These are phyloP conservation scores for Fusarium begoniae DNA, from an alignment of 2,329 filamentous ascomycete genomes.

Conservation along the genomic window DNA sequence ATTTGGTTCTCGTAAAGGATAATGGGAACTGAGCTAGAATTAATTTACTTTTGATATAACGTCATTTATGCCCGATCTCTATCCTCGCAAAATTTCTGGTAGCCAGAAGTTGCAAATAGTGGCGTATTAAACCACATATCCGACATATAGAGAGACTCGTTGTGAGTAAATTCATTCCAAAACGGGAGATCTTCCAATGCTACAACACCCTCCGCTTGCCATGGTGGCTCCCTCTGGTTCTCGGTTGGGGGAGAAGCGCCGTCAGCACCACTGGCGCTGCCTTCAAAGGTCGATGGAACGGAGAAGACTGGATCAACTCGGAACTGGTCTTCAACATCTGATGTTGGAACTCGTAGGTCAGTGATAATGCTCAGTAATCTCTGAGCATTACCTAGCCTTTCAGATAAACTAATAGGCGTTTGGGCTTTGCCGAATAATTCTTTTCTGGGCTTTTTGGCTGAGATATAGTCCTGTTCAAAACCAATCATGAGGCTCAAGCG, in stretches of 20 bases:
- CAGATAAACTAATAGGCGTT: background rate
- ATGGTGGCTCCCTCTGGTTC: background rate
- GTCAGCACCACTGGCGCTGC: background rate
- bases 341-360: background rate
- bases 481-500: background rate
- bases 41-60: background rate
- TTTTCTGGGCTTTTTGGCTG: background rate
- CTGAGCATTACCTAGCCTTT: background rate
- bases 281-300: background rate
- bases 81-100: background rate
- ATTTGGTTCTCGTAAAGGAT: background rate
- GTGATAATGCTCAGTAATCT: background rate
- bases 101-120: background rate
- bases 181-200: rapidly evolving
- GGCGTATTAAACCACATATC: background rate
- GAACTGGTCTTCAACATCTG: background rate
- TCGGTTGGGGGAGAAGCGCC: background rate
- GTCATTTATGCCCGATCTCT: rapidly evolving
- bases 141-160: background rate
- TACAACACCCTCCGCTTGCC: rapidly evolving
- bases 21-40: background rate
- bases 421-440: too few species aligned
- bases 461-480: background rate
- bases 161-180: rapidly evolving
- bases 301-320: background rate